Evolutionary conservation across 2,329 filamentous ascomycete species (phyloP).

Genomic region (Diplodia mutila): DNA sequence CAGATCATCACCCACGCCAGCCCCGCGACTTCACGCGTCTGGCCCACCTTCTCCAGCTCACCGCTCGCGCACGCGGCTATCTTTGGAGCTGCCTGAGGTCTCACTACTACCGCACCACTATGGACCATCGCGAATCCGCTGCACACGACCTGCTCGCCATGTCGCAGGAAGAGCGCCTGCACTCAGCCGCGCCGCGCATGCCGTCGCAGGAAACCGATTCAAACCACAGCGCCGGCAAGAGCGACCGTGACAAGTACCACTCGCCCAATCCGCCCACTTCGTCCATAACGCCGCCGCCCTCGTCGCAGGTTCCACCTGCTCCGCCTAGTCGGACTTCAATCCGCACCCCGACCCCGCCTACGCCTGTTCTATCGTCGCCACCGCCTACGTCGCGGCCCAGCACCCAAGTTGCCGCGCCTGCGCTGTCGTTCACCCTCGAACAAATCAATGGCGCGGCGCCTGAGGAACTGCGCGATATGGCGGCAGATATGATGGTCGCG

Average conservation of each 20-base stretch:
- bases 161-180: conserved; percentile 22
- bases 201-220: conserved; percentile 20
- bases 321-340: conserved; percentile 41
- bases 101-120: conserved; percentile 2
- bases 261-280: conserved; percentile 49
- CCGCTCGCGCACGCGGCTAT: conserved; percentile 4
- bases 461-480: conserved; percentile 58
- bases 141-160: conserved; percentile 26
- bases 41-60: conserved; percentile 25
- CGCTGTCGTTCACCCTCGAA: conserved; percentile 52
- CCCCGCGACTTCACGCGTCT: conserved; percentile 28
- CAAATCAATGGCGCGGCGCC: conserved; percentile 58
- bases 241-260: conserved; percentile 34
- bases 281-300: conserved; percentile 68
- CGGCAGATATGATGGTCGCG: conserved; percentile 55
- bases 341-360: conserved; percentile 57
- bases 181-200: conserved; percentile 8
- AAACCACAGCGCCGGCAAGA: conserved; percentile 18
- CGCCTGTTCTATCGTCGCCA: conserved; percentile 53
- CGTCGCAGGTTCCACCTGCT: conserved; percentile 58
- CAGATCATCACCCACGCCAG: conserved; percentile 21
- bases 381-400: conserved; percentile 47
- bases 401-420: conserved; percentile 22
- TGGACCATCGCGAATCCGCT: conserved; percentile 17
- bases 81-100: neutral